Evolutionary conservation across 805 yeast species (phyloP), one percentile per base, ranked within the genome.

Genomic region (Debaryomyces castellii): DNA sequence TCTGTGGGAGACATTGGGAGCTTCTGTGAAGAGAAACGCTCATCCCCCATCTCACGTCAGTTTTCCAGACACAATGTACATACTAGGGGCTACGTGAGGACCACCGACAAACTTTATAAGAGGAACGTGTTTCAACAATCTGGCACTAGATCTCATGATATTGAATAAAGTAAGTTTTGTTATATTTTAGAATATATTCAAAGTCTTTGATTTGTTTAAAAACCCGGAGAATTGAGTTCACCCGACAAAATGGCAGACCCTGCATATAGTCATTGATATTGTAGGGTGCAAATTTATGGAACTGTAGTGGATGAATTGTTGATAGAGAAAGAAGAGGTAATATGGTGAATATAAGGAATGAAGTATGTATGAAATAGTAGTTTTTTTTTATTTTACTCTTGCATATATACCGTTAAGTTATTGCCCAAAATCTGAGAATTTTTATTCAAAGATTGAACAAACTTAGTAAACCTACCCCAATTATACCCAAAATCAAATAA

Each of bases 51-150:
- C 34, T 4, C 12, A 3, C 42, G 11, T 12, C 7, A 33, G 17
- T 4, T 23, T 35, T 3, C 20, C 16, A 33, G 11, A 33, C 22
- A n/a, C 17, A 16, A 11, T 22, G 32, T 34, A 75, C 81, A 46
- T 68, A 71, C 83, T 74, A 53, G 71, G 65, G 47, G 70, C 62
- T 24, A 72, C 60, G 63, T 84, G 89, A 41, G 89, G 85, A 39
- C 90, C 90, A 35, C 97, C 97, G 39, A 89, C 79, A 62, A 92
- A 92, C 60, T 85, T 86, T 69, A 92, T 92, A 64, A 83, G 73
- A 12, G 96, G 97, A 20, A 76, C 73, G 60, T 80, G 77, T 53
- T 70, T 64, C 44, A 69, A 58, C 49, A 70, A 56, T 44, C 63
- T 56, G 22, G 59, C 47, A 17, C 70, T 52, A 37, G 60, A 54